Percentiles rank a stretch among this genome's conserved stretches.
These are phyloP conservation scores for Xylaria nigripes DNA, from an alignment of 495 filamentous ascomycete species.

Conservation along the genomic window DNA sequence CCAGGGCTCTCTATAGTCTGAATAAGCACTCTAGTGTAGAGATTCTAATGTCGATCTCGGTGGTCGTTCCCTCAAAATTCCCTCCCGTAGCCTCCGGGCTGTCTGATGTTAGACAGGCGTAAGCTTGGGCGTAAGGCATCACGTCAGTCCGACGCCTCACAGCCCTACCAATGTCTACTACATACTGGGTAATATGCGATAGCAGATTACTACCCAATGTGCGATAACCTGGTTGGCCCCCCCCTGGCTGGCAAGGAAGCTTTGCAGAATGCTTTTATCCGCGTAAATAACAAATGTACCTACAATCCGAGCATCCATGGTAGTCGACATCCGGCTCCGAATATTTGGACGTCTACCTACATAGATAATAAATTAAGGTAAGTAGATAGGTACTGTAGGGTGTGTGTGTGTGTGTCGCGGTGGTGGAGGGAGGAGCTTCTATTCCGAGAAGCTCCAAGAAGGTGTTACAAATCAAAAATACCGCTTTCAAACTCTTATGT, in stretches of 20 bases:
- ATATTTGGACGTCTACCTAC: neutral
- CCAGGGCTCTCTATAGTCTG: too few relatives aligned
- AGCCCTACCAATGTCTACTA: neutral
- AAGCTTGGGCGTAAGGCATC: neutral
- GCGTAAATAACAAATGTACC: neutral
- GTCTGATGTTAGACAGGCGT: neutral
- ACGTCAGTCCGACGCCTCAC: slow-evolving; percentile 4
- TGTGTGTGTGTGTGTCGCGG: too few relatives aligned
- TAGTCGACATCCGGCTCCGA: neutral
- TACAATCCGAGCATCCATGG: neutral
- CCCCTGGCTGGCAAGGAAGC: neutral
- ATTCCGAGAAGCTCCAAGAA: neutral
- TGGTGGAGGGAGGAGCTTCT: neutral
- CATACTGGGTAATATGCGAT: neutral
- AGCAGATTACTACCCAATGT: neutral
- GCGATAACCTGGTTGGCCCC: slow-evolving; percentile 1
- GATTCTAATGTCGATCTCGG: too few relatives aligned
- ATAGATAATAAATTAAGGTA: neutral
- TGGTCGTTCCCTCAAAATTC: too few relatives aligned
- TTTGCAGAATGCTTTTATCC: neutral
- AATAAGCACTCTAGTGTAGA: too few relatives aligned
- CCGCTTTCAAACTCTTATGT: too few relatives aligned
- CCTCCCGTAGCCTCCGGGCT: neutral
- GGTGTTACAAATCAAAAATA: neutral
- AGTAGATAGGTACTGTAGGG: too few relatives aligned